Percentiles rank a stretch among this genome's conserved stretches.
Conservation (phyloP, 257 asterid species). For the Lycium barbarum region DNA sequence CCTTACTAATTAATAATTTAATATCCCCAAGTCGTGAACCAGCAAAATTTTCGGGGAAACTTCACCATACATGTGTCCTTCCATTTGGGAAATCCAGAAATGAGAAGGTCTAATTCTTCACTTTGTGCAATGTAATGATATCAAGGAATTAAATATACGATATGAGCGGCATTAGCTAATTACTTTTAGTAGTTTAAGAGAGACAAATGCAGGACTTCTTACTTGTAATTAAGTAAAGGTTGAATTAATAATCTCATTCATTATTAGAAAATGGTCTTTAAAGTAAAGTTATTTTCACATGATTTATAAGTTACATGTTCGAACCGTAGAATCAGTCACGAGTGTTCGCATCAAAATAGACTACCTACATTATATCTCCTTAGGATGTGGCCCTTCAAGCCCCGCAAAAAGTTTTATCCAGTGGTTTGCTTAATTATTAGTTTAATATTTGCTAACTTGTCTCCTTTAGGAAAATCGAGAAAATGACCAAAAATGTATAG, state of each 20-base stretch:
- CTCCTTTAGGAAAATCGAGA: neutral
- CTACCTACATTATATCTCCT: no score
- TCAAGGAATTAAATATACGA: neutral
- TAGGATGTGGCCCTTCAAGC: no score
- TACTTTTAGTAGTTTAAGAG: constrained; percentile 1
- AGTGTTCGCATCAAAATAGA: no score
- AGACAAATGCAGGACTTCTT: neutral
- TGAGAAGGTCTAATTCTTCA: neutral
- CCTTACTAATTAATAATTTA: neutral
- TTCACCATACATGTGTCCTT: neutral
- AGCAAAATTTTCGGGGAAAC: neutral
- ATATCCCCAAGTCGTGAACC: neutral
- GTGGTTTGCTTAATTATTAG: neutral
- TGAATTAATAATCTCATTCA: neutral
- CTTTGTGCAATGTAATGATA: neutral
- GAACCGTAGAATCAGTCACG: no score
- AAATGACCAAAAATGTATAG: neutral
- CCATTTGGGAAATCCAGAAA: neutral
- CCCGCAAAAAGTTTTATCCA: neutral
- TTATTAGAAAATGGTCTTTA: no score
- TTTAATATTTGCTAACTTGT: neutral
- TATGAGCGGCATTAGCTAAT: neutral
- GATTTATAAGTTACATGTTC: no score
- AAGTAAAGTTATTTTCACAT: no score
- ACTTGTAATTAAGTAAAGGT: neutral